Conservation (phyloP, 208 protist genomes). For the Crithidia expoeki region DNA sequence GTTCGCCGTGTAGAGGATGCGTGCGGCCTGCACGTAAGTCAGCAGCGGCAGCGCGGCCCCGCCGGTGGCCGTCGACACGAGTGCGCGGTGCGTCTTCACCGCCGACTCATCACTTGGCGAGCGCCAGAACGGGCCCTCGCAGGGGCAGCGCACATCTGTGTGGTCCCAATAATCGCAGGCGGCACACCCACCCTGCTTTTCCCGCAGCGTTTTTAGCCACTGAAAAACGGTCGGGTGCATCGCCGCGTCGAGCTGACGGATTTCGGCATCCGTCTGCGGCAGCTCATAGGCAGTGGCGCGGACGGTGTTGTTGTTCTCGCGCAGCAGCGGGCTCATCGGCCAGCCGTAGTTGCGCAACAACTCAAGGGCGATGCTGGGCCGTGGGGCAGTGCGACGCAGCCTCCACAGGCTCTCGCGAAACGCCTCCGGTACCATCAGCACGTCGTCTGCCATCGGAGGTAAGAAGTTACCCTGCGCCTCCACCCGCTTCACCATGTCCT, state of each 20-base stretch:
- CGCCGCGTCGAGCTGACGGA: constrained; percentile 58
- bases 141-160: constrained; percentile 69
- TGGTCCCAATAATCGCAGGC: constrained; percentile 83
- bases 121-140: constrained; percentile 68
- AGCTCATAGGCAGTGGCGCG: constrained; percentile 38
- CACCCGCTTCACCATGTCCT: constrained; percentile 42
- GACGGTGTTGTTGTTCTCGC: constrained; percentile 46
- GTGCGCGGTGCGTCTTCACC: constrained; percentile 25
- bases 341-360: constrained; percentile 74
- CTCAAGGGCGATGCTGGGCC: constrained; percentile 69
- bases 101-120: constrained; percentile 41
- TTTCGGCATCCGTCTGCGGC: constrained; percentile 50
- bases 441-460: constrained; percentile 36
- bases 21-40: constrained; percentile 68
- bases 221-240: constrained; percentile 69
- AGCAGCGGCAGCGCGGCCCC: constrained; percentile 25
- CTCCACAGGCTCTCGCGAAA: constrained; percentile 84
- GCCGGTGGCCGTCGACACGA: constrained; percentile 24
- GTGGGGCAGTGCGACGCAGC: constrained; percentile 57
- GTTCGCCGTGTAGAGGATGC: constrained; percentile 57
- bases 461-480: constrained; percentile 65
- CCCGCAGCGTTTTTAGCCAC: constrained; percentile 66
- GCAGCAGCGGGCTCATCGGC: constrained; percentile 9
- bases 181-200: constrained; percentile 64
- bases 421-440: constrained; percentile 59